Evolutionary conservation across 75 land plant species (phyloP).

Genomic region (Larix kaempferi): DNA sequence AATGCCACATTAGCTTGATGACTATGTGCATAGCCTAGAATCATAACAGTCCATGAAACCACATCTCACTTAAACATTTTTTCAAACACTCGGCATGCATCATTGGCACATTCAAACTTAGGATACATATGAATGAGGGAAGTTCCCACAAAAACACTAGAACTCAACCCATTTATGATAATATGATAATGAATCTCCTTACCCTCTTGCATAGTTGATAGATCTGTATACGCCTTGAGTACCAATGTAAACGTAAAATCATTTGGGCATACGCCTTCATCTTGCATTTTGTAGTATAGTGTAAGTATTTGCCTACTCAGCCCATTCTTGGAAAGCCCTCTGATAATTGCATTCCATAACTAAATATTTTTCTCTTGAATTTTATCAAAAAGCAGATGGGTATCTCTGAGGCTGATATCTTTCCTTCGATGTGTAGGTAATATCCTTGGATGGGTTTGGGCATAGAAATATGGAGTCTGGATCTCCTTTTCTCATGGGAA

Average conservation of each 20-base stretch:
- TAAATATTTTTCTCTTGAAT: constrained; percentile 33
- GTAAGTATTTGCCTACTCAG: constrained; percentile 47
- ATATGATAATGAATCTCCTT: constrained; percentile 63
- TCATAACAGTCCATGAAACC: constrained; percentile 78
- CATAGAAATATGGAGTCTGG: too few relatives aligned
- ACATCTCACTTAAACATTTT: constrained; percentile 46
- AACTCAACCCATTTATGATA: constrained; percentile 28
- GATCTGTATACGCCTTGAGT: constrained; percentile 56
- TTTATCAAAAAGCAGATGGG: constrained; percentile 61
- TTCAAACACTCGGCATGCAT: constrained; percentile 44
- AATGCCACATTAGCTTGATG: constrained; percentile 15
- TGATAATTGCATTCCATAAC: constrained; percentile 62
- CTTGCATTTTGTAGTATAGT: constrained; percentile 60
- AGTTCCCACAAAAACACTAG: constrained; percentile 37
- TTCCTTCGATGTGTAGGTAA: too few relatives aligned
- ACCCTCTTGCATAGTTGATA: constrained; percentile 39
- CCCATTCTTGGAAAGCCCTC: constrained; percentile 50
- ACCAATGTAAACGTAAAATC: constrained; percentile 50
- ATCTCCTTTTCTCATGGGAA: too few relatives aligned
- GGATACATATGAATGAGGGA: constrained; percentile 56
- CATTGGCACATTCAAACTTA: constrained; percentile 16
- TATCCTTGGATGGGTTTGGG: too few relatives aligned
- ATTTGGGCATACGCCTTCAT: constrained; percentile 58
- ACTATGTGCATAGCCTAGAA: constrained; percentile 42
- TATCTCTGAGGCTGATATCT: constrained; percentile 23